Evolutionary conservation across 1,139 yeast species (phyloP).

Genomic region (Magnusiomyces clavatus): DNA sequence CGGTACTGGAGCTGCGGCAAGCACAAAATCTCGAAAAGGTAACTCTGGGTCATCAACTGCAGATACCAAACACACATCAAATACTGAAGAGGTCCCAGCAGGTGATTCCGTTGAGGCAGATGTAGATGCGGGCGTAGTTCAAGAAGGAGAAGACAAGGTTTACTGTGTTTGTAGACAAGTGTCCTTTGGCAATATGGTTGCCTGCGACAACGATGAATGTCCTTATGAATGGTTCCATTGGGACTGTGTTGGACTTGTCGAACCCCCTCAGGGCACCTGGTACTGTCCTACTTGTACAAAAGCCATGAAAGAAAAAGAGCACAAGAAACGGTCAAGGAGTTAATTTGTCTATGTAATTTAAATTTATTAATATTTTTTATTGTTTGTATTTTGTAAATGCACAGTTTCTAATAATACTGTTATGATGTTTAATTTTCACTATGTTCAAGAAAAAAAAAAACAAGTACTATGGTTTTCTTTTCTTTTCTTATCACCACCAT

Average conservation of each 20-base stretch:
- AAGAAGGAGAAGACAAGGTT: constrained; percentile 52
- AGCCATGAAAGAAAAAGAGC: constrained; percentile 21
- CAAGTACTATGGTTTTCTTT: too few species aligned
- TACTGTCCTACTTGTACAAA: constrained; percentile 33
- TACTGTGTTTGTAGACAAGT: constrained; percentile 83
- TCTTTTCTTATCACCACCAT: too few species aligned
- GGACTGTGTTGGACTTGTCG: constrained; percentile 65
- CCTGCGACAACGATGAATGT: constrained; percentile 80
- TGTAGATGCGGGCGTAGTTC: background rate
- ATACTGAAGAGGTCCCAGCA: too few species aligned
- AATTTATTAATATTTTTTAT: background rate
- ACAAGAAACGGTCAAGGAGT: constrained; percentile 11
- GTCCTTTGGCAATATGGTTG: constrained; percentile 87
- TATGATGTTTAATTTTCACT: too few species aligned
- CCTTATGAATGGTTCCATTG: constrained; percentile 80
- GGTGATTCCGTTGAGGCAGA: background rate
- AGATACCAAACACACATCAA: too few species aligned
- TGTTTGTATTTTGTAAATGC: background rate
- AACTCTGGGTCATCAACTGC: too few species aligned
- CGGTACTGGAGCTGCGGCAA: constrained; percentile 4
- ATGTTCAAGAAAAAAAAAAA: too few species aligned
- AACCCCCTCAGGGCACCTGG: constrained; percentile 38
- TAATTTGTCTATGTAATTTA: background rate
- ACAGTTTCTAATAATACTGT: background rate
- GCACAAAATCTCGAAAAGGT: too few species aligned